Evolutionary conservation across 768 basidiomycete species (phyloP).

Genomic region (Lentinula sp.): DNA sequence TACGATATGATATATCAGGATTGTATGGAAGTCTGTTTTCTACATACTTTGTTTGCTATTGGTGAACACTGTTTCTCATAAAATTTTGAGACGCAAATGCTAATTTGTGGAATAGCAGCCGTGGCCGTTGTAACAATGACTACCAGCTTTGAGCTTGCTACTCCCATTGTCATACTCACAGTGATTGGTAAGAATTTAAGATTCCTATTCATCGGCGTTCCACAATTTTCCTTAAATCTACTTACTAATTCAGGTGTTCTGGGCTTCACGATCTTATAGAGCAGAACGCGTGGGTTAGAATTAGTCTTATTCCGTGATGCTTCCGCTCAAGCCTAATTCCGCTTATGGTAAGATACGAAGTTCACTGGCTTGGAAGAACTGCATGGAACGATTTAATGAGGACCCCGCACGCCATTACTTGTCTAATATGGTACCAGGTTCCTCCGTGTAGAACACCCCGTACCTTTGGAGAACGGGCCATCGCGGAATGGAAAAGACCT

Average conservation of each 20-base stretch:
- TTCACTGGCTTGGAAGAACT: slow-evolving; percentile 55
- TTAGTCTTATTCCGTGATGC: neutral
- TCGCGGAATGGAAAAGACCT: slow-evolving; percentile 23
- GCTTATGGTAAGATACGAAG: slow-evolving; percentile 39
- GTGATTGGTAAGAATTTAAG: slow-evolving; percentile 40
- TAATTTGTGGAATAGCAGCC: slow-evolving; percentile 18
- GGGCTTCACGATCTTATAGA: slow-evolving; percentile 54
- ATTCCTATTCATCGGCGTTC: neutral
- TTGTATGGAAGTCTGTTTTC: slow-evolving; percentile 65
- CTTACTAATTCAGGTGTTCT: slow-evolving; percentile 35
- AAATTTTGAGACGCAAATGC: neutral
- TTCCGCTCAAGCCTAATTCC: neutral
- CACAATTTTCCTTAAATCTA: neutral
- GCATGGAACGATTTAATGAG: slow-evolving; percentile 33
- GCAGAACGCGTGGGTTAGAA: slow-evolving; percentile 54
- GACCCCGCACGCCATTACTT: slow-evolving; percentile 38
- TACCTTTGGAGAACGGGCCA: slow-evolving; percentile 28
- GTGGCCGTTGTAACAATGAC: slow-evolving; percentile 38
- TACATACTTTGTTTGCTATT: slow-evolving; percentile 54
- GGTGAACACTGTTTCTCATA: slow-evolving; percentile 20
- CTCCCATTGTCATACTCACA: slow-evolving; percentile 54
- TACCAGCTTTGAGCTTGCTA: slow-evolving; percentile 31
- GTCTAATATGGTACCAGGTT: slow-evolving; percentile 59
- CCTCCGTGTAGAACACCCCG: slow-evolving; percentile 41
- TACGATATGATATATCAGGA: slow-evolving; percentile 36